Percentiles rank a stretch among this genome's conserved stretches.
phyloP scores from a whole-genome alignment of 768 basidiomycete genomes.

The Termitomyces sp. region DNA sequence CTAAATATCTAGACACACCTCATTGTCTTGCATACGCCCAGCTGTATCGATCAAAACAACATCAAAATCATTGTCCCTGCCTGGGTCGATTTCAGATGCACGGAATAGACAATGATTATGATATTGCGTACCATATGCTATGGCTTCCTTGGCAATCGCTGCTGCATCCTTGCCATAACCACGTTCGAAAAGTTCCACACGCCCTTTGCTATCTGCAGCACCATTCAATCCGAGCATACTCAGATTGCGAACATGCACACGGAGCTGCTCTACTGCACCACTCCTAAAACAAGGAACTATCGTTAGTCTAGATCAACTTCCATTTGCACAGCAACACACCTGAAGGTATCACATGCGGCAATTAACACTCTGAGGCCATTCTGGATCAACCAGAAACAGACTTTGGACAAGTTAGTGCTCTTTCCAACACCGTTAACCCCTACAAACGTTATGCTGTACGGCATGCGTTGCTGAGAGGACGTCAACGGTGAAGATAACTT shows the following conservation, averaged over 20 bases:
- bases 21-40: conserved; percentile 99
- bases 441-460: conserved; percentile 94
- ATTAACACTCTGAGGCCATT: conserved; percentile 92
- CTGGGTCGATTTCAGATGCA: conserved; percentile 34
- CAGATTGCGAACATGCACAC: conserved; percentile 94
- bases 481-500: conserved; percentile 76
- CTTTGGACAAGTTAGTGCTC: conserved; percentile 96
- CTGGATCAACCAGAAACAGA: conserved; percentile 98
- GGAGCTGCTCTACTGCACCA: conserved; percentile 96
- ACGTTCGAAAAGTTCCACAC: conserved; percentile 91
- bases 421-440: conserved; percentile 99
- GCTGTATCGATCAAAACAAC: conserved; percentile 98
- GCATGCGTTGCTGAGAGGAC: conserved; percentile 73
- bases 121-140: conserved; percentile 68
- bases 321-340: conserved; percentile 39
- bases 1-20: conserved; percentile 44
- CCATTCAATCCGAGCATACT: conserved; percentile 77
- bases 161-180: conserved; percentile 99
- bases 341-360: conserved; percentile 97
- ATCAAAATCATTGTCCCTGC: conserved; percentile 87
- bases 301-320: background rate
- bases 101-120: background rate
- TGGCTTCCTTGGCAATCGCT: conserved; percentile 94
- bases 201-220: conserved; percentile 62
- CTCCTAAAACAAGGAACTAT: conserved; percentile 45